Conservation (phyloP, 2,329 filamentous ascomycete genomes). For the Pseudopithomyces chartarum region DNA sequence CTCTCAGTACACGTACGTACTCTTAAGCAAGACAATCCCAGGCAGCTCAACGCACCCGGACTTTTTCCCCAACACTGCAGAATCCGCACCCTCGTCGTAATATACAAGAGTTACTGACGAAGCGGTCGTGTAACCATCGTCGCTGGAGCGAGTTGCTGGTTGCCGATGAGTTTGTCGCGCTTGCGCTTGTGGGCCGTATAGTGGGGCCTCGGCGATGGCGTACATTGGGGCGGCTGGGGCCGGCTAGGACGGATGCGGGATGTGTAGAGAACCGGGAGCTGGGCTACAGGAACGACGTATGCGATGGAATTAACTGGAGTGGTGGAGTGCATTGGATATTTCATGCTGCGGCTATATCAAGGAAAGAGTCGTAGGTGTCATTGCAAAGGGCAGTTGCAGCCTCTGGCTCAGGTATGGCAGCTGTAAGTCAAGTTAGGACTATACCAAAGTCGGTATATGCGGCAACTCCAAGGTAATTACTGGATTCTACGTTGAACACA, state of each 20-base stretch:
- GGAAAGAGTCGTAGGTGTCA: too few species aligned
- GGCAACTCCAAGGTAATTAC: too few species aligned
- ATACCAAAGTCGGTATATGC: too few species aligned
- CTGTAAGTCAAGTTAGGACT: too few species aligned
- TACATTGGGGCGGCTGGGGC: not conserved
- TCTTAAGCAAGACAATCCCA: not conserved
- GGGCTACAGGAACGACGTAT: too few species aligned
- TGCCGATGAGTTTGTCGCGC: not conserved
- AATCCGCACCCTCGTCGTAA: not conserved
- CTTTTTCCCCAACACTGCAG: not conserved
- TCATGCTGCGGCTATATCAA: too few species aligned
- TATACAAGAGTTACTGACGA: conserved; percentile 7
- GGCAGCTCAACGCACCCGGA: not conserved
- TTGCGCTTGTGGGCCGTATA: not conserved
- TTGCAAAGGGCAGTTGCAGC: too few species aligned
- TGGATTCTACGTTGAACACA: too few species aligned
- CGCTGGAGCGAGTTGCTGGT: not conserved
- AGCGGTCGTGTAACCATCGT: conserved; percentile 6
- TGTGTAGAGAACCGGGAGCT: not conserved
- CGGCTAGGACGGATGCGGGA: conserved; percentile 3
- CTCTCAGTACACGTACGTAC: not conserved
- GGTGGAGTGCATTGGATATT: too few species aligned
- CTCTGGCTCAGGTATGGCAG: too few species aligned
- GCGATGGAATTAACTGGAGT: too few species aligned
- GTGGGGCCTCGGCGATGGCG: not conserved